Evolutionary conservation across 345 rosid species (phyloP).

Genomic region (Linum lewisii): DNA sequence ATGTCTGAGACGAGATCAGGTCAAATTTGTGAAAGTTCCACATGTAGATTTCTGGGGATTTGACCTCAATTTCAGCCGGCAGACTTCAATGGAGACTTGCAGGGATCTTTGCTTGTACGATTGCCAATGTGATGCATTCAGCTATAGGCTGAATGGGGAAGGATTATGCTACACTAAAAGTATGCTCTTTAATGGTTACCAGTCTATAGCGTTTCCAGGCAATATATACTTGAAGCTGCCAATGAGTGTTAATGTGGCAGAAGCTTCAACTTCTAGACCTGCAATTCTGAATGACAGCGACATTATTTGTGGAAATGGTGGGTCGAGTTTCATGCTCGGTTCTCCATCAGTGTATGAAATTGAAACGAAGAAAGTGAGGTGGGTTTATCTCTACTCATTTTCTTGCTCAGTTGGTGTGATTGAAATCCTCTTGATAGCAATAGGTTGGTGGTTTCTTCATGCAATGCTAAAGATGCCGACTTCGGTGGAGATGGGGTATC

Average conservation of each 20-base stretch:
- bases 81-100: constrained; percentile 17
- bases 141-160: constrained; percentile 17
- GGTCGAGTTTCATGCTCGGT: background rate
- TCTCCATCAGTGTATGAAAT: constrained; percentile 16
- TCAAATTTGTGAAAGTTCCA: constrained; percentile 19
- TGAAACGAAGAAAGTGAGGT: constrained; percentile 18
- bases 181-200: constrained; percentile 27
- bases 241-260: constrained; percentile 3
- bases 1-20: constrained; percentile 14
- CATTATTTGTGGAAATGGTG: constrained; percentile 4
- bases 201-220: constrained; percentile 20
- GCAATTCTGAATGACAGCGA: constrained; percentile 1
- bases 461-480: constrained; percentile 5
- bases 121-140: constrained; percentile 31
- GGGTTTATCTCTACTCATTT: constrained; percentile 33
- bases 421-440: constrained; percentile 20
- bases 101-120: constrained; percentile 21
- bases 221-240: constrained; percentile 26
- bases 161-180: constrained; percentile 16
- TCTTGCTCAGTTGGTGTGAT: constrained; percentile 24
- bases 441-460: constrained; percentile 28
- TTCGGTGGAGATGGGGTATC: constrained; percentile 21
- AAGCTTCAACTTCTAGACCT: too few relatives aligned
- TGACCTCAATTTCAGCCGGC: background rate
- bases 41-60: constrained; percentile 28